phyloP scores from a whole-genome alignment of 2,329 filamentous ascomycete species.

The Aspergillus sp. region DNA sequence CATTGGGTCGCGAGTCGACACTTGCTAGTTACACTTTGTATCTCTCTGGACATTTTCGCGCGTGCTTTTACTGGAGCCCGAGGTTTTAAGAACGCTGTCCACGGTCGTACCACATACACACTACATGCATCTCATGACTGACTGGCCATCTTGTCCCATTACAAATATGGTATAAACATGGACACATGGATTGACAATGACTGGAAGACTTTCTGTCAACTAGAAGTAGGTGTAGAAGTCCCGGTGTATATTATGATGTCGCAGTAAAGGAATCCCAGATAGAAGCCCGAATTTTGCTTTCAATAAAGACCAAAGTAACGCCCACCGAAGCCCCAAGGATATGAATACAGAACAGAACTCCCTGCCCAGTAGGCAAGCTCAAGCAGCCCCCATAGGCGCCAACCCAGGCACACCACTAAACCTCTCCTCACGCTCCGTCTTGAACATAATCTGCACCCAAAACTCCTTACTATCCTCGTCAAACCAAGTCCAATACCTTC shows the following conservation, averaged over 20 bases:
- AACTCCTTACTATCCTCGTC: slow-evolving; percentile 96
- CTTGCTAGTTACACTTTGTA: slow-evolving; percentile 14
- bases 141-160: slow-evolving; percentile 13
- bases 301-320: slow-evolving; percentile 3
- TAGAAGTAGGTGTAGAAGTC: background rate
- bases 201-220: background rate
- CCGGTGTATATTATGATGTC: background rate
- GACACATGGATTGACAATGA: background rate
- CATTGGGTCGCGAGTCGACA: slow-evolving; percentile 27
- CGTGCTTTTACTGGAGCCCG: slow-evolving; percentile 12
- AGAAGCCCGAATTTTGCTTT: slow-evolving; percentile 4
- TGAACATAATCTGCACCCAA: slow-evolving; percentile 96
- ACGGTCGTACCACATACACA: background rate
- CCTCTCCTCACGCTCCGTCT: slow-evolving; percentile 94
- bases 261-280: background rate
- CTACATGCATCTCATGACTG: slow-evolving; percentile 22
- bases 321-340: slow-evolving; percentile 18
- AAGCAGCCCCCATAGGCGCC: slow-evolving; percentile 46
- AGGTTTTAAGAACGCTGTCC: slow-evolving; percentile 5
- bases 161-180: slow-evolving; percentile 7
- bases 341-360: background rate
- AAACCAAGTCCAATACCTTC: slow-evolving; percentile 90
- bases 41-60: slow-evolving; percentile 17
- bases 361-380: slow-evolving; percentile 11
- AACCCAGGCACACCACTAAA: slow-evolving; percentile 68